Evolutionary conservation across 2,329 filamentous ascomycete genomes (phyloP).

Genomic region (Alternaria gaisen): DNA sequence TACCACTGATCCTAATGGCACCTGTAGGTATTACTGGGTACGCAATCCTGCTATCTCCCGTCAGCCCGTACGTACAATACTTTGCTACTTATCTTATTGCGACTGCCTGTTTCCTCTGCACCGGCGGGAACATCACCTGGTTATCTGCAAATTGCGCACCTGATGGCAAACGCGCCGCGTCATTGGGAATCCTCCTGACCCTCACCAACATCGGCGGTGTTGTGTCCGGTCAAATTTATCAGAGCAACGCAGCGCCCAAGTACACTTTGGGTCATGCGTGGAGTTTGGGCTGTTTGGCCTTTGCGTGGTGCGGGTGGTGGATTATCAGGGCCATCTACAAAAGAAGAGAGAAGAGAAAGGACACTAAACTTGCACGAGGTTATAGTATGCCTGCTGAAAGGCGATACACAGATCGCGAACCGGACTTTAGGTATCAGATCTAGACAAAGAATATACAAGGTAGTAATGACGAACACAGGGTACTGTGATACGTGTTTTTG

Average conservation of each 20-base stretch:
- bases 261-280: constrained; percentile 48
- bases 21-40: constrained; percentile 45
- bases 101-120: constrained; percentile 47
- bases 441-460: background rate
- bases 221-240: constrained; percentile 46
- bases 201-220: constrained; percentile 49
- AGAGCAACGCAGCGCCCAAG: constrained; percentile 36
- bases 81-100: constrained; percentile 47
- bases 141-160: constrained; percentile 44
- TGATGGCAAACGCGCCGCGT: constrained; percentile 46
- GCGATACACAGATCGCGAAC: constrained; percentile 42
- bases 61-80: constrained; percentile 38
- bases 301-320: constrained; percentile 54
- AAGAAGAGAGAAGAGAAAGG: constrained; percentile 44
- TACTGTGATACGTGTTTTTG: background rate
- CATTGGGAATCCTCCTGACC: constrained; percentile 42
- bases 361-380: constrained; percentile 34
- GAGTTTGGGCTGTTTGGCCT: constrained; percentile 47
- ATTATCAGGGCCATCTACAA: constrained; percentile 44
- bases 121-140: constrained; percentile 48
- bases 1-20: constrained; percentile 46
- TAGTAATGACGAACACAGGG: background rate
- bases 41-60: constrained; percentile 39
- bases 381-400: constrained; percentile 23
- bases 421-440: constrained; percentile 43